A percentile compares a stretch with the other conserved stretches of the same genome.
Evolutionary conservation across 345 rosid genomes (phyloP).

Genomic region (Nephelium lappaceum): DNA sequence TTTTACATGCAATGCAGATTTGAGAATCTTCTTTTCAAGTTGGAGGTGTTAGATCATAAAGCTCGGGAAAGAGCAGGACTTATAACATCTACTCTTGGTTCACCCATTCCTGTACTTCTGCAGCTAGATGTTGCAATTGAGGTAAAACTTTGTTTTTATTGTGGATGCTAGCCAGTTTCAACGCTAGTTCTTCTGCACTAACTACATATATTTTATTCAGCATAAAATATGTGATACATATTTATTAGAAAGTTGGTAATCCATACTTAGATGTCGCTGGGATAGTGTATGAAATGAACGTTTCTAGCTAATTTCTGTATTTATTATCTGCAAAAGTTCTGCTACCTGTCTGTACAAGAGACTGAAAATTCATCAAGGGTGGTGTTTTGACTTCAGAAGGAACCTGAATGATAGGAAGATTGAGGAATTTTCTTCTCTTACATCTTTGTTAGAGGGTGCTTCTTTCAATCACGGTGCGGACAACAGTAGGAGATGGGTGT

Average conservation of each 20-base stretch:
- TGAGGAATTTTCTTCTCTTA: no score
- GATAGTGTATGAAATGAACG: background rate
- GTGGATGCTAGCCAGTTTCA: conserved; percentile 15
- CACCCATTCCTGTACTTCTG: conserved; percentile 81
- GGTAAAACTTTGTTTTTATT: conserved; percentile 49
- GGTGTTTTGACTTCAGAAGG: no score
- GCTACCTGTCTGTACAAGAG: background rate
- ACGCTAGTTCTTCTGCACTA: background rate
- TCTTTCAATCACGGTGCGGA: no score
- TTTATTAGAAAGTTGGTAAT: background rate
- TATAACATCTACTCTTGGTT: conserved; percentile 78
- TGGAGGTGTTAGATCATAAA: conserved; percentile 98
- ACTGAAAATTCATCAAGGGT: background rate
- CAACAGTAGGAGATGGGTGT: no score
- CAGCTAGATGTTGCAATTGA: conserved; percentile 85
- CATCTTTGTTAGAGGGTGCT: no score
- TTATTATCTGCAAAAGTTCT: background rate
- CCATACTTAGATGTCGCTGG: background rate
- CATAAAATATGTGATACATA: background rate
- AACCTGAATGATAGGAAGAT: no score
- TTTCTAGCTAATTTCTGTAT: background rate
- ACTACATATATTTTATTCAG: background rate
- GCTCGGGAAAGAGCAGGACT: conserved; percentile 97
- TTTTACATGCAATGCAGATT: conserved; percentile 47
- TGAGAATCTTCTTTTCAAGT: conserved; percentile 76